Conservation (phyloP, 1,284 basidiomycete genomes). For the Heterobasidion occidentale region DNA sequence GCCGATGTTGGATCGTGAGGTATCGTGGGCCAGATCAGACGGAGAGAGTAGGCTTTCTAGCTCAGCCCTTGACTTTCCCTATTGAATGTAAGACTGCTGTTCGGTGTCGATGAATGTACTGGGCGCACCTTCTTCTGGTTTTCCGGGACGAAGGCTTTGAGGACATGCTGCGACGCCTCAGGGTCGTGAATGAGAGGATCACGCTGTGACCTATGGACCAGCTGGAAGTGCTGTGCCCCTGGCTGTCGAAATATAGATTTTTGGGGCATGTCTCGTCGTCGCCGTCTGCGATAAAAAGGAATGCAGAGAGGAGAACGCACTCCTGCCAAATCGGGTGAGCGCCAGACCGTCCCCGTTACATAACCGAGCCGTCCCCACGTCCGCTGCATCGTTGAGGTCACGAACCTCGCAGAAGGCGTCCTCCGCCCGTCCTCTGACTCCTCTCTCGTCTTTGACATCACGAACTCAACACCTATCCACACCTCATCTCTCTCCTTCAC, state of each 20-base stretch:
- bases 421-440: not conserved
- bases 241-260: slow-evolving; percentile 84
- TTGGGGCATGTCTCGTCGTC: slow-evolving; percentile 34
- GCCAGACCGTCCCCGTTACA: not conserved
- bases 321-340: not conserved
- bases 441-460: not conserved
- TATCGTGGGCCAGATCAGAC: slow-evolving; percentile 47
- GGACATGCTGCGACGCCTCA: slow-evolving; percentile 82
- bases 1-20: slow-evolving; percentile 49
- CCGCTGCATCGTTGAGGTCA: not conserved
- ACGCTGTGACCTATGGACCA: slow-evolving; percentile 93
- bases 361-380: not conserved
- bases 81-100: not conserved
- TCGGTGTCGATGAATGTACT: not conserved
- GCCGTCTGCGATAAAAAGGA: not conserved
- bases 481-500: not conserved
- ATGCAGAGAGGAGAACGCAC: not conserved
- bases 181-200: slow-evolving; percentile 95
- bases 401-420: not conserved
- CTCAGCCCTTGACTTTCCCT: slow-evolving; percentile 76
- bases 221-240: slow-evolving; percentile 88
- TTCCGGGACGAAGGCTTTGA: slow-evolving; percentile 73
- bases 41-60: slow-evolving; percentile 57
- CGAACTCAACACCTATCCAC: no score
- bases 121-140: slow-evolving; percentile 59